These are phyloP conservation scores for Cordyceps militaris DNA, from an alignment of 2,329 filamentous ascomycete genomes.

Conservation along the genomic window DNA sequence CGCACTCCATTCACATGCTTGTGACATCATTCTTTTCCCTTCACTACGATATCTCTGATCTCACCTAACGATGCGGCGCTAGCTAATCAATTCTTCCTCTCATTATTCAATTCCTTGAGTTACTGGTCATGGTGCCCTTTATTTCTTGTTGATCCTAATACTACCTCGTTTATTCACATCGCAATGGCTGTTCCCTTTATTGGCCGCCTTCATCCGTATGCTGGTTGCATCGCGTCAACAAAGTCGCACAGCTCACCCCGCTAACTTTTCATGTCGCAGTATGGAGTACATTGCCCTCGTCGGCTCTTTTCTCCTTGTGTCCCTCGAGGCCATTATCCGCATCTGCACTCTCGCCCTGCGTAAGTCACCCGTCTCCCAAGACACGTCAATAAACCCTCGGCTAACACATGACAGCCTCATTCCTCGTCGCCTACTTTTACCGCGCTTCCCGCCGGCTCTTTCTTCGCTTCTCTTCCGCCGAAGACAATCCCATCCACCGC, in stretches of 20 bases:
- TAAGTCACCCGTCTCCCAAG: slow-evolving; percentile 36
- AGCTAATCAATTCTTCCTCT: neutral
- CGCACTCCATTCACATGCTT: slow-evolving; percentile 10
- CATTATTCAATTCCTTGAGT: neutral
- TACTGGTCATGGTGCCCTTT: slow-evolving; percentile 4
- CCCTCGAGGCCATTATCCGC: slow-evolving; percentile 75
- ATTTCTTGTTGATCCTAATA: neutral
- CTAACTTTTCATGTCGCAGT: slow-evolving; percentile 33
- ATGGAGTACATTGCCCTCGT: slow-evolving; percentile 83
- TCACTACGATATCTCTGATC: neutral
- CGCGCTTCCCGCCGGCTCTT: slow-evolving; percentile 74
- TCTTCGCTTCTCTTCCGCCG: slow-evolving; percentile 66
- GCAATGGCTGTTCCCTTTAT: slow-evolving; percentile 47
- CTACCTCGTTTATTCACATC: slow-evolving; percentile 4
- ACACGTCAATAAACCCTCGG: neutral
- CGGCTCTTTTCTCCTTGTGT: slow-evolving; percentile 74
- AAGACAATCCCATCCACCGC: slow-evolving; percentile 59
- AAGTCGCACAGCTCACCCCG: slow-evolving; percentile 2
- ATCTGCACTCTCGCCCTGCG: slow-evolving; percentile 82
- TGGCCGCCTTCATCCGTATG: slow-evolving; percentile 46
- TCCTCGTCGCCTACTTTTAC: slow-evolving; percentile 78
- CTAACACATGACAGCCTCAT: slow-evolving; percentile 50
- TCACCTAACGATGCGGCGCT: neutral
- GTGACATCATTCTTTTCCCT: slow-evolving; percentile 17
- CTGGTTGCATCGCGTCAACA: slow-evolving; percentile 15